Percentiles rank a stretch among this genome's conserved stretches.
Evolutionary conservation across 2,329 filamentous ascomycete species (phyloP).

Genomic region (Ciborinia camelliae): DNA sequence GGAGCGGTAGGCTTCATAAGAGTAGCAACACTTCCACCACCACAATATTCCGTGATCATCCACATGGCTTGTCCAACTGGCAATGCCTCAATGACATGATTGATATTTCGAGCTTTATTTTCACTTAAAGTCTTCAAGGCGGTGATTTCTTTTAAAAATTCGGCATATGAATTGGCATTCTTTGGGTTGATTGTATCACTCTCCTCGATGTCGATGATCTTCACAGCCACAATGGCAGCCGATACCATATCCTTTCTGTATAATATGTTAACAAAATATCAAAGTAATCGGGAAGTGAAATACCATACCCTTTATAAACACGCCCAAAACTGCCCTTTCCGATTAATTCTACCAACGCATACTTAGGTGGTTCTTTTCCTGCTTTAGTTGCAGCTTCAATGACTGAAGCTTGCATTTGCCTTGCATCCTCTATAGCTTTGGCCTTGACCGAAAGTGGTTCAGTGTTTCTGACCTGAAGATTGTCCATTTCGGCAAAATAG

Average conservation of each 20-base stretch:
- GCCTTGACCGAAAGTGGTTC: slow-evolving; percentile 27
- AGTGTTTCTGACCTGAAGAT: slow-evolving; percentile 20
- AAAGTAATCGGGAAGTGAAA: not conserved
- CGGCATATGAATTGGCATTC: slow-evolving; percentile 63
- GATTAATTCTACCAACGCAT: slow-evolving; percentile 68
- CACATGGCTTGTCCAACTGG: slow-evolving; percentile 77
- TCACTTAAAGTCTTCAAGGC: slow-evolving; percentile 71
- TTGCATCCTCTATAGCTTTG: slow-evolving; percentile 58
- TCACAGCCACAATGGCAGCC: slow-evolving; percentile 63
- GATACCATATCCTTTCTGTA: slow-evolving; percentile 36
- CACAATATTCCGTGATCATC: slow-evolving; percentile 86
- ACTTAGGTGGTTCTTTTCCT: slow-evolving; percentile 60
- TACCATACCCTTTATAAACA: slow-evolving; percentile 60
- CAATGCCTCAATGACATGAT: slow-evolving; percentile 74
- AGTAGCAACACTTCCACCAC: slow-evolving; percentile 76
- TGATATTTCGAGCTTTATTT: slow-evolving; percentile 74
- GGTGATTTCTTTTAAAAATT: slow-evolving; percentile 66
- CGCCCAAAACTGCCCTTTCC: slow-evolving; percentile 73
- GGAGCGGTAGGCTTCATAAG: slow-evolving; percentile 66
- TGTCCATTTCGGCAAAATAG: slow-evolving; percentile 20
- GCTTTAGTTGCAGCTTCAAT: slow-evolving; percentile 58
- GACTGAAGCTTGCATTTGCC: slow-evolving; percentile 64
- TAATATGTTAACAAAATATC: not conserved
- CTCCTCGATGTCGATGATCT: slow-evolving; percentile 82
- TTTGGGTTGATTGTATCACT: slow-evolving; percentile 65